These are phyloP conservation scores for Nakataea oryzae DNA, from an alignment of 2,329 filamentous ascomycete species.

Conservation along the genomic window DNA sequence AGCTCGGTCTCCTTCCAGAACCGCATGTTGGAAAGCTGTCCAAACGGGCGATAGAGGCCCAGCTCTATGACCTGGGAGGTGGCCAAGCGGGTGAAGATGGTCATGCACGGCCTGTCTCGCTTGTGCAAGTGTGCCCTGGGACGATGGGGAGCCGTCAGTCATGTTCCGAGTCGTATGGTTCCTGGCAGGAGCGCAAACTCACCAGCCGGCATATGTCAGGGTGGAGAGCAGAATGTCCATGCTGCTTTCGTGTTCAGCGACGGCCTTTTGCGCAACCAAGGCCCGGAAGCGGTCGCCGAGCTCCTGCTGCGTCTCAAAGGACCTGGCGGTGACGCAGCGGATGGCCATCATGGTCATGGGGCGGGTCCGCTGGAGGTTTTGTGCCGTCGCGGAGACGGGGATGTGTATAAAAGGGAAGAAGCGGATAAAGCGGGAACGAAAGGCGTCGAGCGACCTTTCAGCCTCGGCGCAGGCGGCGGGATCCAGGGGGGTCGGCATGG, in stretches of 20 bases:
- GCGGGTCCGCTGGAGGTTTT: slow-evolving; percentile 23
- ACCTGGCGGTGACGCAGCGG: slow-evolving; percentile 31
- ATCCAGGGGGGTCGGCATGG: slow-evolving; percentile 8
- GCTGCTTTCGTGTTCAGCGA: slow-evolving; percentile 34
- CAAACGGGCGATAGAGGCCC: slow-evolving; percentile 27
- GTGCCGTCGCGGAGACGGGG: slow-evolving; percentile 21
- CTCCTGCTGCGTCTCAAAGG: slow-evolving; percentile 23
- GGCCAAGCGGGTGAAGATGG: slow-evolving; percentile 29
- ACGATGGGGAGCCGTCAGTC: slow-evolving; percentile 15
- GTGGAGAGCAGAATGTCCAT: slow-evolving; percentile 39
- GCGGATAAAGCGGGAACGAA: slow-evolving; percentile 25
- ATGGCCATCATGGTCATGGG: slow-evolving; percentile 42
- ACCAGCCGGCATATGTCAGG: slow-evolving; percentile 25
- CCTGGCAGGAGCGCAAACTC: slow-evolving; percentile 15
- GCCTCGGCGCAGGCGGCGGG: slow-evolving; percentile 20
- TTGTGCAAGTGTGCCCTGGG: slow-evolving; percentile 17
- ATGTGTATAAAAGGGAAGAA: slow-evolving; percentile 35
- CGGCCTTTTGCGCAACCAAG: slow-evolving; percentile 29
- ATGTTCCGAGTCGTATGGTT: neutral
- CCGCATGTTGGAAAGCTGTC: slow-evolving; percentile 19
- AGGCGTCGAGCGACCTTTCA: slow-evolving; percentile 26
- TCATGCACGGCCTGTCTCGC: slow-evolving; percentile 28
- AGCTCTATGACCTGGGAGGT: slow-evolving; percentile 32
- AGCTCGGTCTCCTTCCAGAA: slow-evolving; percentile 15
- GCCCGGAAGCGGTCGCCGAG: slow-evolving; percentile 30